Evolutionary conservation across 768 basidiomycete species (phyloP), one percentile per base, ranked within the genome.

Genomic region (Psilocybe azurescens): DNA sequence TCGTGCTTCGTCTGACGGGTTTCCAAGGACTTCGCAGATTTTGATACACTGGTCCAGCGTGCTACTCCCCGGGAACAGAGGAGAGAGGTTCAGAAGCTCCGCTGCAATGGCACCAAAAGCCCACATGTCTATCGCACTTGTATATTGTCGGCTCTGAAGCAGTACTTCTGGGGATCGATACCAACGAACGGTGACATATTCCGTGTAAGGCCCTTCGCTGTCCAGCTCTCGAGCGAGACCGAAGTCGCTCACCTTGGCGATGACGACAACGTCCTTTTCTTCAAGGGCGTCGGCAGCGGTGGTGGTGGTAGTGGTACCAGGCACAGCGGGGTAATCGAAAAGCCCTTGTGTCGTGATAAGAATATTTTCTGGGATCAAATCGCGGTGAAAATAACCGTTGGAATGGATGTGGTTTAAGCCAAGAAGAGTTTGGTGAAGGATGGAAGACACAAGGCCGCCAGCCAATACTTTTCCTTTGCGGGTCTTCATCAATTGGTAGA

Each of bases 331-430:
- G 68, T 98, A 98, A 74, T 95, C 90, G 64, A 89, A 87, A 52
- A 95, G 81, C n/a, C 94, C 94, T 16, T 92, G 95, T 1, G 96
- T 97, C 10, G 96, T 97, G 68, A 98, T 95, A 49, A 98, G 87
- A 7, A 97, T 88, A 68, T 98, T 98, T 75, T 98, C 96, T 16
- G 96, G 96, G 74, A 97, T 97, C 89, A 98, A 93, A 75, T 98
- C 95, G 54, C 96, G 91, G 76, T 98, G 96, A 74, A 98, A 96
- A 76, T 94, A 97, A 24, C 94, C 94, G 24, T 88, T 83, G 9
- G 79, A 74, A 74, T 98, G 96, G 67, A 97, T 91, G 75, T 97
- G 96, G 68, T 91, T 79, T 30, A 98, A 84, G 30, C 95, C 96
- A 20, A 86, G 79, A 52, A 93, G 86, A 66, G 94, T 89, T 76